Evolutionary conservation across 805 yeast genomes (phyloP).

Genomic region (Ogataea parapolymorpha): DNA sequence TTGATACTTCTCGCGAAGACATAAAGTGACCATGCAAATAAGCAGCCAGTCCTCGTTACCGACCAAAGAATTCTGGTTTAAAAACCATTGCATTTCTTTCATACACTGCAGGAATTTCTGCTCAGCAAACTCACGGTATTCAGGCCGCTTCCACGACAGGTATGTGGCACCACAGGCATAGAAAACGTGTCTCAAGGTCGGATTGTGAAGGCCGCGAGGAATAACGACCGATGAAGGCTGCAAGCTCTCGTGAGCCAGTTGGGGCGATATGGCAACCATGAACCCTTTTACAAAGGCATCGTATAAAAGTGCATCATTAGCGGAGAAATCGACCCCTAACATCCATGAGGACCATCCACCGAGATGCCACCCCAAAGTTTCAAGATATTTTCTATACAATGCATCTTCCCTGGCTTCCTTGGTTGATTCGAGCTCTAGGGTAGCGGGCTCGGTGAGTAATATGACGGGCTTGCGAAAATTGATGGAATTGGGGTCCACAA

Average conservation of each 20-base stretch:
- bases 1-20: background rate
- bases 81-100: background rate
- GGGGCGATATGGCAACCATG: constrained; percentile 40
- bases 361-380: no score
- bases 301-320: constrained; percentile 23
- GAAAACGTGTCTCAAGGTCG: constrained; percentile 29
- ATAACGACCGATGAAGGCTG: constrained; percentile 40
- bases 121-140: constrained; percentile 21
- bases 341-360: constrained; percentile 8
- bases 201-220: constrained; percentile 31
- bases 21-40: background rate
- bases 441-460: no score
- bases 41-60: background rate
- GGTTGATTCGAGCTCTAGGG: no score
- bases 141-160: constrained; percentile 33
- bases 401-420: no score
- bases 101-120: background rate
- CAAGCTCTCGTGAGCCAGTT: constrained; percentile 37
- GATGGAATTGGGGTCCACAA: no score
- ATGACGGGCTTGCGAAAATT: no score
- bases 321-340: constrained; percentile 15
- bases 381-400: no score
- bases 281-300: constrained; percentile 39
- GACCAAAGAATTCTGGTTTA: background rate
- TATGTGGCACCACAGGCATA: constrained; percentile 39